Percentiles rank a stretch among this genome's conserved stretches.
Evolutionary conservation across 2,329 filamentous ascomycete species (phyloP).

Genomic region (Xylariaceae sp.): DNA sequence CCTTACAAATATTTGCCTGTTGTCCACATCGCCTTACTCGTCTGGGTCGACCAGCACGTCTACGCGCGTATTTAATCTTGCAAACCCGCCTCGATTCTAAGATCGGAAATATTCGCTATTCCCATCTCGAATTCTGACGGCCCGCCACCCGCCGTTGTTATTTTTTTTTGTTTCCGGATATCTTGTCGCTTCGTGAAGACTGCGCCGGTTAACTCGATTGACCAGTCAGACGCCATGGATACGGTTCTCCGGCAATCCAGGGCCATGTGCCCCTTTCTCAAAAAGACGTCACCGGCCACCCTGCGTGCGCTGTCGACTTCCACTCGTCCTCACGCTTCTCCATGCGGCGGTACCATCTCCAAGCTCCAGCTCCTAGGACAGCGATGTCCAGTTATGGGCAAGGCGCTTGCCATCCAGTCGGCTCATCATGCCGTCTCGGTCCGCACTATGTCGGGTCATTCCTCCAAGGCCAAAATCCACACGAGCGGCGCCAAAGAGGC

Average conservation of each 20-base stretch:
- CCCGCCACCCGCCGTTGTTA: background rate
- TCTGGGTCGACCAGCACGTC: no score
- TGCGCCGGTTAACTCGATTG: background rate
- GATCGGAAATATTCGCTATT: no score
- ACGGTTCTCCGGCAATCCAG: conserved; percentile 90
- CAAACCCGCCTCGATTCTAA: no score
- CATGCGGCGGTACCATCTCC: conserved; percentile 89
- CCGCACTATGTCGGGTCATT: conserved; percentile 48
- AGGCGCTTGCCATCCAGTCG: conserved; percentile 86
- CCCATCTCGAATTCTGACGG: background rate
- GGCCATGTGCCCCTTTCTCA: conserved; percentile 95
- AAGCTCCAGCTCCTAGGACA: conserved; percentile 92
- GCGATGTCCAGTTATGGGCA: conserved; percentile 98
- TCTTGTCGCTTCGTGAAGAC: background rate
- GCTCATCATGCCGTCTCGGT: conserved; percentile 50
- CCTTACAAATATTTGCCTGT: no score
- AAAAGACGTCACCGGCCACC: conserved; percentile 86
- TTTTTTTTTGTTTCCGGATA: background rate
- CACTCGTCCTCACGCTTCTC: conserved; percentile 60
- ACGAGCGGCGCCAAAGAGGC: conserved; percentile 75
- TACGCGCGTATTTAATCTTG: no score
- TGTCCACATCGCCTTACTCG: no score
- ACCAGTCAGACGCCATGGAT: conserved; percentile 64
- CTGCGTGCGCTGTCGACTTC: conserved; percentile 83
- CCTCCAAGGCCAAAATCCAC: conserved; percentile 67